Base-by-base conservation (phyloP, 768 basidiomycete species). In the Rhizopogon vulgaris region DNA sequence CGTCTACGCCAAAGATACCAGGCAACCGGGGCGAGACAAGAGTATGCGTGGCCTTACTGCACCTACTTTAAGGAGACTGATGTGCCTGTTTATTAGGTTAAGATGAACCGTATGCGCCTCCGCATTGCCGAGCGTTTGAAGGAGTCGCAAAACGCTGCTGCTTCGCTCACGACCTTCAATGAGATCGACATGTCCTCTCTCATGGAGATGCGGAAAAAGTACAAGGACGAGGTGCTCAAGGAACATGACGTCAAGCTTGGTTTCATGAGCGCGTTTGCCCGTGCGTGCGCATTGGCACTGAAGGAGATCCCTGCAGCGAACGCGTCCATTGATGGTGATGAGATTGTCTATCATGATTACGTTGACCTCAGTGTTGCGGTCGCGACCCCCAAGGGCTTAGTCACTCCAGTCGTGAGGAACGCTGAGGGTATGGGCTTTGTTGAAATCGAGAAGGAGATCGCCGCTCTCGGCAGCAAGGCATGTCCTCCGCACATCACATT, bases 141-240 rank as follows among this genome's bases (percentile, higher is more conserved):
- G 75, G 87, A 96, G 67, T 95, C 94, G 22, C 95, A 99, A 69
- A 96, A 97, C 66, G 83, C 90, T 17, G 96, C 95, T 4, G 95
- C 95, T 42, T 94, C 93, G 46, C 71, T 98, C 54, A 98, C 96
- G 32, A 98, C 95, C 24, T 99, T 99, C 82, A 97, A 99, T 75
- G 95, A 99, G 73, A 91, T 99, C 65, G 95, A 98, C 76, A 98
- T 99, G 95, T 94, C 92, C 38, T 86, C 90, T 39, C 74, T 98
- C 51, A 89, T 96, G 75, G 85, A 87, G 38, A 83, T 98, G 84
- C 89, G 95, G 62, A 83, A 86, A 67, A 83, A 85, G 66, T 94
- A 93, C 83, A 98, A 98, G 77, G 94, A 96, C 57, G 75, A 80
- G 40, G 75, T 97, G 37, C 75, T 93, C 40, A 96, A 98, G 70